Conservation (phyloP, 768 basidiomycete species). For the Tulasnella sp. region DNA sequence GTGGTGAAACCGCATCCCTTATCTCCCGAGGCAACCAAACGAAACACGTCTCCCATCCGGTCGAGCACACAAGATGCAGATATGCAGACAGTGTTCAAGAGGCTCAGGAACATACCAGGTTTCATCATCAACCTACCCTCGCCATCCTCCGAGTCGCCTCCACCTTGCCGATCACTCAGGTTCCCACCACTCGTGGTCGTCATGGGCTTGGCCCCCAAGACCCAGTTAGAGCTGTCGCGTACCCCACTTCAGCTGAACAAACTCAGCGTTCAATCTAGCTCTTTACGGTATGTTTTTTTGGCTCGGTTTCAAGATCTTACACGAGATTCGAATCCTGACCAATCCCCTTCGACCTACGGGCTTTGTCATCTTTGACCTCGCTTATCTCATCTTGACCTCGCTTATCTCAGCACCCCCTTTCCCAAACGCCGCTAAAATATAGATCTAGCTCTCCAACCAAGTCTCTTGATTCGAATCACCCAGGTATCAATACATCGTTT, state of each 20-base stretch:
- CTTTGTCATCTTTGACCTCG: neutral
- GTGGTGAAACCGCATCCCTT: neutral
- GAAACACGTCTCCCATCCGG: neutral
- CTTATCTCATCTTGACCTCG: neutral
- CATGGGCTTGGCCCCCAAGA: neutral
- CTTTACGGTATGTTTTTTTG: neutral
- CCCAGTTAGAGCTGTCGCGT: neutral
- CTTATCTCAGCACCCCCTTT: neutral
- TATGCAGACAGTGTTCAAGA: neutral
- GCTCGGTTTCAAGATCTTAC: neutral
- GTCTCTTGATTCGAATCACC: neutral
- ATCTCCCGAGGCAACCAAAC: neutral
- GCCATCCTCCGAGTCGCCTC: neutral
- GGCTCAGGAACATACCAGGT: neutral
- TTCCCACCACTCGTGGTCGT: neutral
- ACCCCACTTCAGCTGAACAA: neutral
- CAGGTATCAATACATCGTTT: neutral
- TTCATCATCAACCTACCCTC: neutral
- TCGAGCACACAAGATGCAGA: neutral
- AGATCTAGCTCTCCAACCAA: neutral
- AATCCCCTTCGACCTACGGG: neutral
- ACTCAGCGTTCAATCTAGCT: neutral
- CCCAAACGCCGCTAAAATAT: neutral
- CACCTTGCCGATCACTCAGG: neutral
- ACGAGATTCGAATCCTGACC: neutral